Conservation (phyloP, 177 flowering plant genomes). For the Vitis hybrid region DNA sequence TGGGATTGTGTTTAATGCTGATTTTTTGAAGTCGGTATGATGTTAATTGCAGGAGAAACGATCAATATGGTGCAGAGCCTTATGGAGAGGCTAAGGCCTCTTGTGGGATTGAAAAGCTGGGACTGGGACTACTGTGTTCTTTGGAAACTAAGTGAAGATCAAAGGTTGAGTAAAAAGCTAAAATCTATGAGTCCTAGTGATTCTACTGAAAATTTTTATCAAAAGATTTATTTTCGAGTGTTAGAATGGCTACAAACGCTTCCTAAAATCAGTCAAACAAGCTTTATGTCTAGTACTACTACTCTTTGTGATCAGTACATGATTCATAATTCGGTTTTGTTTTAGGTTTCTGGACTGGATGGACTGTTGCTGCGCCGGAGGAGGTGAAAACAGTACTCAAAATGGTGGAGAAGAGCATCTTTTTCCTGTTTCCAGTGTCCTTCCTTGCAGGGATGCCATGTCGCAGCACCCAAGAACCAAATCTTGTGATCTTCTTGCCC, state of each 20-base stretch:
- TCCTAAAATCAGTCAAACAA: no score
- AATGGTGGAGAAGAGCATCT: constrained; percentile 43
- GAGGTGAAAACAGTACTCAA: constrained; percentile 28
- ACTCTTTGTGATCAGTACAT: no score
- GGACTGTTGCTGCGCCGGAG: constrained; percentile 80
- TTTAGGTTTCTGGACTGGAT: constrained; percentile 66
- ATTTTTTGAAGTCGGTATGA: no score
- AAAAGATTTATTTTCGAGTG: no score
- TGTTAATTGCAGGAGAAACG: constrained; percentile 27
- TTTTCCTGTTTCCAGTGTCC: constrained; percentile 39
- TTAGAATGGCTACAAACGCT: no score
- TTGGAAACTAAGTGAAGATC: constrained; percentile 74
- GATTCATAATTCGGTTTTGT: background rate
- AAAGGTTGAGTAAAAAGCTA: constrained; percentile 42
- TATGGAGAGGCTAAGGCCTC: constrained; percentile 64
- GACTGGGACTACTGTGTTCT: constrained; percentile 84
- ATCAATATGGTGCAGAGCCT: constrained; percentile 33
- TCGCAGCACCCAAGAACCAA: constrained; percentile 62
- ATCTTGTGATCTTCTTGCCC: constrained; percentile 64
- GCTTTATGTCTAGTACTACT: background rate
- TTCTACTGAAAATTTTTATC: no score
- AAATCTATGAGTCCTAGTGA: no score
- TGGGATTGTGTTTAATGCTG: no score
- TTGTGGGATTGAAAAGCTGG: constrained; percentile 66
- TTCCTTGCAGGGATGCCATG: constrained; percentile 66